Evolutionary conservation across 148 eudicot species (phyloP), one percentile per base, ranked within the genome.

Genomic region (Limonium bicolor): DNA sequence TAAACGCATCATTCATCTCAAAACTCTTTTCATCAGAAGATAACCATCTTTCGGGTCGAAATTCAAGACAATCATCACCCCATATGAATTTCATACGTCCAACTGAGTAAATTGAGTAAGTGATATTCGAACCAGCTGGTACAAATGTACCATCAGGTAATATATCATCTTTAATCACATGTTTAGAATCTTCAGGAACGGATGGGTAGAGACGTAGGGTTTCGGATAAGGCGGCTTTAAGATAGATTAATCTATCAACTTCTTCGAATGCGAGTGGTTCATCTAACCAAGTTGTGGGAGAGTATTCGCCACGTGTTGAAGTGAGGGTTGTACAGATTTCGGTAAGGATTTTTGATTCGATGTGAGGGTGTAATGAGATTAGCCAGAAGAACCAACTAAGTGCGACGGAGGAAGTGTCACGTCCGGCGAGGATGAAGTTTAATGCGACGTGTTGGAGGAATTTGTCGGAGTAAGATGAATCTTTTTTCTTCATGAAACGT

Each of bases 381-480:
- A 78, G 53, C 84, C 81, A 86, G 59, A 86, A 86, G 55, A 86
- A 86, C 96, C 96, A 86, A 77, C 96, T 86, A 35, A 86, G 63
- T 36, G 96, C 96, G 20, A 78, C 94, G 2, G 96, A 86, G 29
- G 96, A 86, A 27, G 96, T 86, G 79, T 86, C 96, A 0, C 96
- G 87, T 55, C 96, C 96, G 60, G 96, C 96, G 36, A 86, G 73
- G 82, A 86, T 78, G 55, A 86, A 86, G 15, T 82, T 86, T 7
- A 86, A 72, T 2, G 69, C 77, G 55, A 86, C 94, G 6, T 82
- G 65, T 63, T 78, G 85, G 10, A 82, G 78, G 50, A 87, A 82
- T 20, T 65, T 55, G 56, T 87, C 82, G 0, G 73, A 28, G 56
- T 79, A 82, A 1, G 77, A 62, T 46, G 33, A 29, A 2, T 82